Evolutionary conservation across 345 rosid species (phyloP), one percentile per base, ranked within the genome.

Genomic region (Salix viminalis): DNA sequence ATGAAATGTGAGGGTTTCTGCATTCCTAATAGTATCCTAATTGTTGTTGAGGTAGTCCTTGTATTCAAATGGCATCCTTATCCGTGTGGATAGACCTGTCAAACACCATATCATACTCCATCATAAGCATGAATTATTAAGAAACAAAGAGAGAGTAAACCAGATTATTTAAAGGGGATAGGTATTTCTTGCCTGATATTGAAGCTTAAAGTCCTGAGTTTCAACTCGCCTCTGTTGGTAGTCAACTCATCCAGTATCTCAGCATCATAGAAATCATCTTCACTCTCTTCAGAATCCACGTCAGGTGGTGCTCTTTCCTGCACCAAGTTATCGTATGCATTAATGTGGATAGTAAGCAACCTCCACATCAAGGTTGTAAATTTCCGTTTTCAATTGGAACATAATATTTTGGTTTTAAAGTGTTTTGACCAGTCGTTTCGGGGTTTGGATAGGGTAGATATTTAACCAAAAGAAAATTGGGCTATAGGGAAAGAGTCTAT

Each of bases 201-300:
- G 72, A 69, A 77, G 85, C 90, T 87, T 68, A 83, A 39, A 32
- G 90, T 84, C 86, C 97, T 89, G 65, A 74, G 90, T 84, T 89
- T 91, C 82, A 89, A 77, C 82, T 91, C 98, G 41, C 95, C 95
- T 81, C 95, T 87, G 75, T 77, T 76, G 30, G 98, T 91, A 23
- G 97, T 94, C 85, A 94, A 86, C 79, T 85, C 92, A 74, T 94
- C 97, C 42, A 90, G 75, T 69, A 94, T 77, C 91, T 94, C 98
- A 32, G 91, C 88, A 78, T 89, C 92, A 71, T 79, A 86, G 76
- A 86, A 87, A 70, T 89, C 89, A 62, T 86, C 91, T 68, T 83
- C 90, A 15, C 24, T 74, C 39, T 44, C 80, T 28, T 81, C 81
- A 39, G 67, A 76, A 28, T 41, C 41, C 16, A 70, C 58, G 48